Base-by-base conservation (phyloP, 169 alveolate genomes). In the Eimeria tenella region DNA sequence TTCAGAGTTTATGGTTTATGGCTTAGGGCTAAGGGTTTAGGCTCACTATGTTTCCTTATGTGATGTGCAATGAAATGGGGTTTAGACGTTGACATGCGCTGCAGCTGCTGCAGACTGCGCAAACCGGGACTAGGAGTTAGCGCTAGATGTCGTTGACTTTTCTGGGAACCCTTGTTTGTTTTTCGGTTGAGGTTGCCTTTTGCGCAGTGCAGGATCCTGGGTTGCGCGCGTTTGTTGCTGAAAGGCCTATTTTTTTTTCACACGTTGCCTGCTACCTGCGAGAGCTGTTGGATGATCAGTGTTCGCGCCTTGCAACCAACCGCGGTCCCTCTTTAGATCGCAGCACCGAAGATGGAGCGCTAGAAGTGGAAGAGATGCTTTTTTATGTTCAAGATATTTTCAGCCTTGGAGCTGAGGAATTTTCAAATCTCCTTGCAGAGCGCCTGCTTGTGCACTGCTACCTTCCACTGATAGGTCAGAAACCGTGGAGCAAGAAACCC, bases 221-320 rank as follows among this genome's bases (percentile, higher is more conserved):
- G 21, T 55, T 93, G 17, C 84, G 89, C 49, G 87, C 88, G 31
- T 93, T 93, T 56, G 49, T 93, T 23, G 31, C 83, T 1, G 50
- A 25, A 31, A 52, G 83, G 70, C 77, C 95, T 17, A 42, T 89
- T 31, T 82, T 93, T 58, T 93, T 93, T 31, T 90, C 94, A 21
- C 94, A 90, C 63, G 88, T 90, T 25, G 94, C 94, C 17, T 90
- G 94, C 84, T 90, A 90, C 56, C 62, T 90, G 58, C 94, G 94
- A 31, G 91, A 52, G 71, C 91, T 75, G 19, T 60, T 84, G 94
- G 90, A 84, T 49, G 91, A 60, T 58, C 90, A 58, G 49, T 68
- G 53, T 82, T 8, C 68, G 10, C 90, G 75, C 15, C 52, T 55
- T 62, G 25, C 94, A 4, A 19, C 73, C 10, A 49, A 5, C 73